Percentiles rank a stretch among this genome's conserved stretches.
Conservation (phyloP, 2,329 filamentous ascomycete genomes). For the Diaporthe destruens region DNA sequence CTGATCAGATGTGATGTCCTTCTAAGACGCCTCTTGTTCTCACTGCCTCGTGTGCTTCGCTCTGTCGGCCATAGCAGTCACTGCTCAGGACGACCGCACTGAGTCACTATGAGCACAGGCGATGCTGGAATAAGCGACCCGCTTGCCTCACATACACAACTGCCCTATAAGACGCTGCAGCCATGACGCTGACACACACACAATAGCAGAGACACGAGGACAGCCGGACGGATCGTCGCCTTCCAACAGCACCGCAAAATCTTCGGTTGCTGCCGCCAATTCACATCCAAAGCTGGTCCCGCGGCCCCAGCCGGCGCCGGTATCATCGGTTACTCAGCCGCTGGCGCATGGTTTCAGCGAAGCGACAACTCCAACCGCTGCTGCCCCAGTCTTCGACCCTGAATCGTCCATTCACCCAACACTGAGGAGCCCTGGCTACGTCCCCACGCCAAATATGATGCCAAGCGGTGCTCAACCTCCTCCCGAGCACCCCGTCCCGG, state of each 20-base stretch:
- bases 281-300: slow-evolving; percentile 39
- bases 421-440: slow-evolving; percentile 52
- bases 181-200: slow-evolving; percentile 33
- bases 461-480: slow-evolving; percentile 46
- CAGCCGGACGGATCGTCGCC: slow-evolving; percentile 34
- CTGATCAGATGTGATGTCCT: slow-evolving; percentile 5
- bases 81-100: slow-evolving; percentile 3
- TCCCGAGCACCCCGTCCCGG: slow-evolving; percentile 45
- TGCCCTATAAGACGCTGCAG: slow-evolving; percentile 8
- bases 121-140: slow-evolving; percentile 5
- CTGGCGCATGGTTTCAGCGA: slow-evolving; percentile 61
- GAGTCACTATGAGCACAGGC: slow-evolving; percentile 24
- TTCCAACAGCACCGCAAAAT: slow-evolving; percentile 25
- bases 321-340: slow-evolving; percentile 41
- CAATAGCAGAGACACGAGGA: slow-evolving; percentile 39
- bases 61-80: not conserved
- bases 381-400: slow-evolving; percentile 52
- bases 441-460: slow-evolving; percentile 52
- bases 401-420: slow-evolving; percentile 64
- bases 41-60: not conserved
- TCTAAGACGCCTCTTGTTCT: slow-evolving; percentile 22
- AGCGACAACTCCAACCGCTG: slow-evolving; percentile 52
- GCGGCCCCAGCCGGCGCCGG: slow-evolving; percentile 38
- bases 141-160: slow-evolving; percentile 7
- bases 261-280: slow-evolving; percentile 35